Evolutionary conservation across 768 basidiomycete genomes (phyloP).

Genomic region (Lepiota brunneoincarnata): DNA sequence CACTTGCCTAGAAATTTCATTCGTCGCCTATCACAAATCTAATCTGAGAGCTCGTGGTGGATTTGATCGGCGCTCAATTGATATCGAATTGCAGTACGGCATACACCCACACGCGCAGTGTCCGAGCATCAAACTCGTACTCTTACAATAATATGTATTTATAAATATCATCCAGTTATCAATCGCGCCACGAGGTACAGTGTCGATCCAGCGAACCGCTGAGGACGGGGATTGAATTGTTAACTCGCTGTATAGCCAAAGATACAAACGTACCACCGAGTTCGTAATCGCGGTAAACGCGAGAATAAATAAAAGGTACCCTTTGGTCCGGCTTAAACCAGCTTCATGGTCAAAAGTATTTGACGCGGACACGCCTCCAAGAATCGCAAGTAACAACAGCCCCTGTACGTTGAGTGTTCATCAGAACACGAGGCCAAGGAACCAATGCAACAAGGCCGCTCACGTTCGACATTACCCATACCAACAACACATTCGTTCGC

Average conservation of each 20-base stretch:
- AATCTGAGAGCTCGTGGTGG: no score
- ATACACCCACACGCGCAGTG: neutral
- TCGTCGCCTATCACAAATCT: no score
- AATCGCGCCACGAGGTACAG: constrained; percentile 29
- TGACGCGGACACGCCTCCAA: constrained; percentile 54
- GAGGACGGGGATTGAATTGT: neutral
- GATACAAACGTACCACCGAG: constrained; percentile 40
- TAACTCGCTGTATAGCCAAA: neutral
- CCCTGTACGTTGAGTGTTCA: constrained; percentile 45
- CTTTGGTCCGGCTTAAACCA: constrained; percentile 58
- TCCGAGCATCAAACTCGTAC: neutral
- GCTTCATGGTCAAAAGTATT: constrained; percentile 55
- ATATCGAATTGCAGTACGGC: no score
- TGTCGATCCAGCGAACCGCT: constrained; percentile 32
- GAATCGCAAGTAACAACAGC: constrained; percentile 63
- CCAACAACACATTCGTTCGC: constrained; percentile 75
- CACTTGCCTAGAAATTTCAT: no score
- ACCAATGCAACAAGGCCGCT: constrained; percentile 12
- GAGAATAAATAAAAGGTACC: constrained; percentile 78
- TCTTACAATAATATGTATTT: neutral
- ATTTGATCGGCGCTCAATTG: no score
- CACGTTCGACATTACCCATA: constrained; percentile 86
- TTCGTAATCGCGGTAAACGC: constrained; percentile 81
- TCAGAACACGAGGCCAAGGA: neutral
- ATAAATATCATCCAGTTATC: constrained; percentile 25